Evolutionary conservation across 2,329 filamentous ascomycete species (phyloP).

Genomic region (Boeremia lycopersici): DNA sequence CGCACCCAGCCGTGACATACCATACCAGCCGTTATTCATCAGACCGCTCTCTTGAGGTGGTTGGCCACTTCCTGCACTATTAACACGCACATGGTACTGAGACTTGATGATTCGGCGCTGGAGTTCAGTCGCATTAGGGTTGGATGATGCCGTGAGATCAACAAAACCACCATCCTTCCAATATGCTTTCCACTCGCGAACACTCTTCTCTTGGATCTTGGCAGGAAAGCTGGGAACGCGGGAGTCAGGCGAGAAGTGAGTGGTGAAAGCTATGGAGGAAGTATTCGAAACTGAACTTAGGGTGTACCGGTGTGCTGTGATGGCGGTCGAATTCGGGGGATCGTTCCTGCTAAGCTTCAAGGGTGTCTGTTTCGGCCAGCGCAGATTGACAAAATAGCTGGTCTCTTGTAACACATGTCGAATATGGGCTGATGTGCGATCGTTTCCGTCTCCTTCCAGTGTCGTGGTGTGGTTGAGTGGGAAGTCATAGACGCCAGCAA

Average conservation of each 20-base stretch:
- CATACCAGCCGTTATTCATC: slow-evolving; percentile 61
- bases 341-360: slow-evolving; percentile 44
- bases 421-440: slow-evolving; percentile 48
- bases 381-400: slow-evolving; percentile 50
- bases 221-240: slow-evolving; percentile 25
- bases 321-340: slow-evolving; percentile 51
- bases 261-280: slow-evolving; percentile 27
- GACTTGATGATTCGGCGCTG: slow-evolving; percentile 59
- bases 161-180: slow-evolving; percentile 59
- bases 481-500: slow-evolving; percentile 58
- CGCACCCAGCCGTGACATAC: slow-evolving; percentile 40
- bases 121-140: slow-evolving; percentile 54
- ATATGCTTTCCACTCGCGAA: slow-evolving; percentile 54
- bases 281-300: slow-evolving; percentile 9
- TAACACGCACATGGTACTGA: slow-evolving; percentile 59
- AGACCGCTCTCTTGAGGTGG: slow-evolving; percentile 56
- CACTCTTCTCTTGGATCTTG: slow-evolving; percentile 40
- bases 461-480: slow-evolving; percentile 53
- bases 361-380: slow-evolving; percentile 46
- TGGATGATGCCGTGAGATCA: slow-evolving; percentile 52
- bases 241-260: slow-evolving; percentile 34
- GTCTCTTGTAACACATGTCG: slow-evolving; percentile 52
- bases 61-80: slow-evolving; percentile 56
- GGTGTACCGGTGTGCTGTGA: slow-evolving; percentile 38
- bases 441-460: slow-evolving; percentile 31